Evolutionary conservation across 805 yeast genomes (phyloP).

Genomic region (Sugiyamaella americana): DNA sequence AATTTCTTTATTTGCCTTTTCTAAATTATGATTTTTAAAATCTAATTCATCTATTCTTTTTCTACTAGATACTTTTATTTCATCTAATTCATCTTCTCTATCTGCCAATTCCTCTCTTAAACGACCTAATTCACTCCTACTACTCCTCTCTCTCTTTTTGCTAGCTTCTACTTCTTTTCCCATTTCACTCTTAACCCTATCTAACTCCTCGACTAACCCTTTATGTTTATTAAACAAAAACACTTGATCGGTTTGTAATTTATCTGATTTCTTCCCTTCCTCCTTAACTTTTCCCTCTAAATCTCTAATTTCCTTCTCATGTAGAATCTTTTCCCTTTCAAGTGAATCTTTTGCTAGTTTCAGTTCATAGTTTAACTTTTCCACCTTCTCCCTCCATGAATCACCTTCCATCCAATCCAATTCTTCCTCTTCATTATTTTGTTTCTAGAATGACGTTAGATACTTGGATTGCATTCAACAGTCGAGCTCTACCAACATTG

Average conservation of each 20-base stretch:
- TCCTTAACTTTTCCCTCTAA: constrained; percentile 27
- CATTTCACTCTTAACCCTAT: constrained; percentile 24
- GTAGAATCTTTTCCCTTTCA: constrained; percentile 32
- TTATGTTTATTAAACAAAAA: constrained; percentile 35
- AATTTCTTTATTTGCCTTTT: constrained; percentile 3
- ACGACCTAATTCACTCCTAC: not conserved
- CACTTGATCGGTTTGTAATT: constrained; percentile 34
- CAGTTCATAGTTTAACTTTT: constrained; percentile 34
- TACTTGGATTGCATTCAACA: no score
- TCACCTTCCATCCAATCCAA: constrained; percentile 3
- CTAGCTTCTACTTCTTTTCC: not conserved
- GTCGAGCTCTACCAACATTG: no score
- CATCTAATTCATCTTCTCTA: constrained; percentile 15
- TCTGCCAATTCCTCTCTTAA: not conserved
- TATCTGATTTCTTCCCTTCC: constrained; percentile 32
- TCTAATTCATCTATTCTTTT: not conserved
- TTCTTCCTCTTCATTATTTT: no score
- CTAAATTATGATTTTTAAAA: not conserved
- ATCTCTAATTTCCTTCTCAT: constrained; percentile 29
- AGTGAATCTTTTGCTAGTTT: constrained; percentile 36
- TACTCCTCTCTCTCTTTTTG: not conserved
- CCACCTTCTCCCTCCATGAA: constrained; percentile 22
- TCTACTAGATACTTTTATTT: not conserved
- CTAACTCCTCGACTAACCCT: constrained; percentile 27
- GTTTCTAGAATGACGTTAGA: no score